Percentiles rank a stretch among this genome's conserved stretches.
These are phyloP conservation scores for Aspergillus arachidicola DNA, from an alignment of 2,329 filamentous ascomycete genomes.

Conservation along the genomic window DNA sequence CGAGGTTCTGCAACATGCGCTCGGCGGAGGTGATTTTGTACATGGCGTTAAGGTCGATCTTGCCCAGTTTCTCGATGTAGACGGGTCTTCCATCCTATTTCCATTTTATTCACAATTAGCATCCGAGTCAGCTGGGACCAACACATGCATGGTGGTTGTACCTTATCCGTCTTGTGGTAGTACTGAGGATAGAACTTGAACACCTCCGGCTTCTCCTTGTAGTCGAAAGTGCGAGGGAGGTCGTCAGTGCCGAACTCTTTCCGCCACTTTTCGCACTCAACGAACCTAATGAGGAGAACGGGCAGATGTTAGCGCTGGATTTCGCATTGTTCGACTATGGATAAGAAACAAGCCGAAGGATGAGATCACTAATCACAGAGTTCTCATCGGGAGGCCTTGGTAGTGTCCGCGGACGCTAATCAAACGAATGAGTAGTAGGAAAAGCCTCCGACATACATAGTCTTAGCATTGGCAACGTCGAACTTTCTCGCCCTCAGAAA, in stretches of 20 bases:
- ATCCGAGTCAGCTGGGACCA: not conserved
- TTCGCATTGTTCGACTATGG: not conserved
- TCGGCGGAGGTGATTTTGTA: conserved; percentile 90
- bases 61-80: conserved; percentile 95
- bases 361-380: not conserved
- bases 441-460: conserved; percentile 68
- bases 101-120: conserved; percentile 8
- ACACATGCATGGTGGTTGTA: conserved; percentile 28
- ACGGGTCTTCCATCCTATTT: conserved; percentile 87
- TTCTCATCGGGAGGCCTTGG: not conserved
- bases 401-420: not conserved
- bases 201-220: conserved; percentile 80
- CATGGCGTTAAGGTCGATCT: conserved; percentile 86
- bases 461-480: conserved; percentile 77
- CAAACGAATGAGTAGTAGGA: not conserved
- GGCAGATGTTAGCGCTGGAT: conserved; percentile 6
- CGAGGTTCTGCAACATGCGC: conserved; percentile 94
- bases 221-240: conserved; percentile 78
- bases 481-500: conserved; percentile 96
- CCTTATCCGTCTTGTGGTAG: conserved; percentile 80
- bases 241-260: conserved; percentile 83
- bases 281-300: conserved; percentile 65
- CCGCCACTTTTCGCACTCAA: conserved; percentile 89
- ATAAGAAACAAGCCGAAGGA: not conserved
- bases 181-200: conserved; percentile 96